Conservation (phyloP, 2,329 filamentous ascomycete genomes). For the Fusarium acutatum region DNA sequence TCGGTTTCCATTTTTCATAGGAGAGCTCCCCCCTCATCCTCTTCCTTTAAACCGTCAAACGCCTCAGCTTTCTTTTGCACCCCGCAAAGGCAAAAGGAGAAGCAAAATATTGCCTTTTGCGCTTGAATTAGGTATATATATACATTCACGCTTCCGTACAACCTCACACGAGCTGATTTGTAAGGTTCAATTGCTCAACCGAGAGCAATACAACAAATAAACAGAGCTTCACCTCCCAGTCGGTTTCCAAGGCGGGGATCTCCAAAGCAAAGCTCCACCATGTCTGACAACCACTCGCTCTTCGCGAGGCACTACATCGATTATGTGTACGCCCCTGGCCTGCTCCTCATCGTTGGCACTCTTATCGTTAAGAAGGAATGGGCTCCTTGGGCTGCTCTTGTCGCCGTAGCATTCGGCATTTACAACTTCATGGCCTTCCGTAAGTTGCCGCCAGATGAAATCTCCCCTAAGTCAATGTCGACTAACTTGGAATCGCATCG, state of each 20-base stretch:
- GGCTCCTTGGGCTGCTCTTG: slow-evolving; percentile 72
- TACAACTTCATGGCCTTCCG: slow-evolving; percentile 77
- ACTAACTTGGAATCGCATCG: slow-evolving; percentile 47
- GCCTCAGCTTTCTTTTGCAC: slow-evolving; percentile 7
- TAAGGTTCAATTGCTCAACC: slow-evolving; percentile 18
- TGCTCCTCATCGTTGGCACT: slow-evolving; percentile 78
- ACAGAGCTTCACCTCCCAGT: slow-evolving; percentile 14
- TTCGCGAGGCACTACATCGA: slow-evolving; percentile 73
- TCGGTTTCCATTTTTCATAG: slow-evolving; percentile 24
- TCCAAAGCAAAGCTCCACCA: slow-evolving; percentile 19
- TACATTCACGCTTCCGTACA: background rate
- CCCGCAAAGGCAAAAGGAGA: slow-evolving; percentile 1
- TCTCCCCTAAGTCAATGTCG: background rate
- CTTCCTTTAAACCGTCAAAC: slow-evolving; percentile 23
- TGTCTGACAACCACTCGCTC: slow-evolving; percentile 43
- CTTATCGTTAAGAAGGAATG: slow-evolving; percentile 82
- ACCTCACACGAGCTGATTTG: background rate
- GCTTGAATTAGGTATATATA: slow-evolving; percentile 8
- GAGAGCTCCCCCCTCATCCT: slow-evolving; percentile 28
- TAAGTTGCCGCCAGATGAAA: slow-evolving; percentile 55
- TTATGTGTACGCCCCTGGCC: slow-evolving; percentile 85
- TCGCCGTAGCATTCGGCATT: slow-evolving; percentile 72
- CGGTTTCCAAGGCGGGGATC: slow-evolving; percentile 30
- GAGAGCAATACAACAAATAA: background rate
- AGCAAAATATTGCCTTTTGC: background rate